Base-by-base conservation (phyloP, 768 basidiomycete genomes). In the Lactifluus pinguis region DNA sequence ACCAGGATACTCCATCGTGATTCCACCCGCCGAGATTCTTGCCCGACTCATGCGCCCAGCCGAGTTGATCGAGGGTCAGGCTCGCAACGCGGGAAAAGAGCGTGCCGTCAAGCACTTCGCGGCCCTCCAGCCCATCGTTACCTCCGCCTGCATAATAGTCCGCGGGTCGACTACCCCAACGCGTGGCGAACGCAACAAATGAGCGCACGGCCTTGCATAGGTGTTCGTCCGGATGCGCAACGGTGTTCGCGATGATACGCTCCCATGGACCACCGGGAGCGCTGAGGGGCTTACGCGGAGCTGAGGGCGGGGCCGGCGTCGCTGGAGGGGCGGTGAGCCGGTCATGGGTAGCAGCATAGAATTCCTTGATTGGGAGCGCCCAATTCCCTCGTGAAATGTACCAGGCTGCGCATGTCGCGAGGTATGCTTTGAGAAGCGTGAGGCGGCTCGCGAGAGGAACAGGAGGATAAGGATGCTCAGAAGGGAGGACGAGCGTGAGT, bases 221-320 rank as follows among this genome's bases (percentile, higher is more conserved):
- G 68, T 83, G 80, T 61, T 87, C 83, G 63, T 84, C 81, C 0
- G 83, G 83, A 65, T 86, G 79, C 2, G 77, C 76, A 45, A 85
- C 69, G 2, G 80, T 73, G 6, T 75, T 76, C 53, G 83, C 74
- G 36, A 86, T 68, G 59, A 87, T 70, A 17, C 79, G 73, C 13
- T 80, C 74, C 87, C 85, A 88, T 2, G 80, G 75, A 62, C 57
- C 52, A 11, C 55, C 63, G n/a, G 50, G 59, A 4, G 59, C 51
- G 10, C 17, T 32, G 36, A 66, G 62, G 0, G 65, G 53, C 25
- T 64, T 60, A 7, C 38, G 45, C 7, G 30, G 5, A 4, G 62
- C 59, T 5, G 29, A 41, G 2, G 56, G 47, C 65, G 74, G 45
- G 67, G 62, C 3, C 67, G 68, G 44, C 25, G 57, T 52, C 61